phyloP scores from a whole-genome alignment of 2,329 filamentous ascomycete genomes.

The Ophiosphaerella korrae region DNA sequence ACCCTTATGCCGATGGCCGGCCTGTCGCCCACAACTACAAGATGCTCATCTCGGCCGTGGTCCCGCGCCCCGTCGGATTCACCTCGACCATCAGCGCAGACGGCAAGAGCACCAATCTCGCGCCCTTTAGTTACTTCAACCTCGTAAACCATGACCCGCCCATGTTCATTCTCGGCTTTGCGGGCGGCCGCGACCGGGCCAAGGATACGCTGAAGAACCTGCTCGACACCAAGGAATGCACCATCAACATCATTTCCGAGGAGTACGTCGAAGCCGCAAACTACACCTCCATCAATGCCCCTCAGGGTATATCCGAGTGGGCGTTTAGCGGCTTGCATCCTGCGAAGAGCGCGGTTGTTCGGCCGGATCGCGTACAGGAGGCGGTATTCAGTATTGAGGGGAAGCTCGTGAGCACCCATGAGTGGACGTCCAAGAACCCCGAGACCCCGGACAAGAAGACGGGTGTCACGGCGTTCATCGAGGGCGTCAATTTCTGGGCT shows the following conservation, averaged over 20 bases:
- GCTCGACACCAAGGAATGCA: conserved; percentile 70
- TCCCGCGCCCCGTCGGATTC: conserved; percentile 79
- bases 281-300: conserved; percentile 76
- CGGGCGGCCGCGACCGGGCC: conserved; percentile 61
- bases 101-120: conserved; percentile 73
- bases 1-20: conserved; percentile 76
- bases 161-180: conserved; percentile 71
- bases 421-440: conserved; percentile 71
- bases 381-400: conserved; percentile 83
- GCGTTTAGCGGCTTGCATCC: conserved; percentile 75
- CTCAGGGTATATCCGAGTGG: conserved; percentile 80
- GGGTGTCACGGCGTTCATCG: conserved; percentile 74
- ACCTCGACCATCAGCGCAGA: conserved; percentile 64
- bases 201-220: conserved; percentile 85
- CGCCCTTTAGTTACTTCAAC: conserved; percentile 87
- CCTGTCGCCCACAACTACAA: conserved; percentile 82
- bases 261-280: conserved; percentile 88
- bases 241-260: conserved; percentile 85
- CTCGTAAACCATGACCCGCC: conserved; percentile 86
- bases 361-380: conserved; percentile 76
- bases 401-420: conserved; percentile 72
- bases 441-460: conserved; percentile 74
- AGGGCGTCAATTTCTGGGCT: conserved; percentile 87
- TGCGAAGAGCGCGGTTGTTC: conserved; percentile 67
- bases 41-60: conserved; percentile 80